A percentile compares a stretch with the other conserved stretches of the same genome.
phyloP scores from a whole-genome alignment of 1,284 basidiomycete species.

The Sphagnurus paluster region DNA sequence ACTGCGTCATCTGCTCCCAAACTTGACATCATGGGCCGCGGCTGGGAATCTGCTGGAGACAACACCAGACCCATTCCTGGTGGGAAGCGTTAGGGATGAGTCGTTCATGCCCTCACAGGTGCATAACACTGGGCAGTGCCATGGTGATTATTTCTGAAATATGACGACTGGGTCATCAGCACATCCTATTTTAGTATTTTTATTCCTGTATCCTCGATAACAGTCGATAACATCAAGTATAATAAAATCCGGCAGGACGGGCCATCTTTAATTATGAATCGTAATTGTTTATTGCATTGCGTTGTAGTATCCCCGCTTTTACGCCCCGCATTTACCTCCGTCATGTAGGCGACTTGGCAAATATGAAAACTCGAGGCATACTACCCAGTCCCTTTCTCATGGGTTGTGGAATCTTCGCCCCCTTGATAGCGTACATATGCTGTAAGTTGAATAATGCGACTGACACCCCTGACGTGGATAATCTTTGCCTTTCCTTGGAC shows the following conservation, averaged over 20 bases:
- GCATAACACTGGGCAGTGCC: constrained; percentile 16
- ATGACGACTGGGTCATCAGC: neutral
- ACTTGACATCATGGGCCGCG: constrained; percentile 31
- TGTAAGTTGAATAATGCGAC: too few species aligned
- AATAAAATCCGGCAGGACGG: too few species aligned
- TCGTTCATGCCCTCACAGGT: constrained; percentile 25
- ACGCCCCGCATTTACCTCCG: too few species aligned
- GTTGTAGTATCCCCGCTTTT: too few species aligned
- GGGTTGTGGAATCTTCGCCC: too few species aligned
- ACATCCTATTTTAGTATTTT: neutral
- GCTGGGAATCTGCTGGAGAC: constrained; percentile 25
- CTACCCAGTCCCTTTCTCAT: too few species aligned
- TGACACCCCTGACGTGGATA: neutral
- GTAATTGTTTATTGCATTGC: neutral
- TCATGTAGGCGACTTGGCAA: too few species aligned
- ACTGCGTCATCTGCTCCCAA: constrained; percentile 22
- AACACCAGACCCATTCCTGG: constrained; percentile 28
- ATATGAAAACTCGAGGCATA: too few species aligned
- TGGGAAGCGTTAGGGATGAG: constrained; percentile 34
- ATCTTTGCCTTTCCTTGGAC: neutral
- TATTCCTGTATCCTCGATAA: too few species aligned
- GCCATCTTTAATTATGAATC: too few species aligned
- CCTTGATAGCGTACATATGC: too few species aligned
- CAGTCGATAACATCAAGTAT: too few species aligned
- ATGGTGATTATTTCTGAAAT: constrained; percentile 19